phyloP scores from a whole-genome alignment of 139 green algal species.

The Zygnema cylindricum region DNA sequence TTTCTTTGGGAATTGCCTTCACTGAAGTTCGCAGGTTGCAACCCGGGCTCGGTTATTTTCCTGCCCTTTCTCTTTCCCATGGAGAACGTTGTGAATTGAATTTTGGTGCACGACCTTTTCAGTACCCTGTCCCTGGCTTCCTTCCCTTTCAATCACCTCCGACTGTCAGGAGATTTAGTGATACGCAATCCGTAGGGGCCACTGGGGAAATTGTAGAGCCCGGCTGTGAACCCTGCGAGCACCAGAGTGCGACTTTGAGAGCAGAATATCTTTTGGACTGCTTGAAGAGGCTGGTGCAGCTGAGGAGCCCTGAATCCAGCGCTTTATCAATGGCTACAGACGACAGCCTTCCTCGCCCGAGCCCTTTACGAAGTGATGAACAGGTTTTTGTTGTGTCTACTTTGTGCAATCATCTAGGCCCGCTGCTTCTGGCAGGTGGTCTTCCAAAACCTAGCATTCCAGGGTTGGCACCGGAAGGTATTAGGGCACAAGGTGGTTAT shows the following conservation, averaged over 20 bases:
- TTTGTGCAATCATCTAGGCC: slow-evolving; percentile 45
- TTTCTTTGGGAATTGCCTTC: slow-evolving; percentile 81
- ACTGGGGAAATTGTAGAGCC: background rate
- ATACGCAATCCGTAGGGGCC: background rate
- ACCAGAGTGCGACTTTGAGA: slow-evolving; percentile 22
- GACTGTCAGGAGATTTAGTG: background rate
- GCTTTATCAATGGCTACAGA: slow-evolving; percentile 4
- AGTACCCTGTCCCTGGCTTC: slow-evolving; percentile 78
- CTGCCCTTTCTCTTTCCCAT: slow-evolving; percentile 80
- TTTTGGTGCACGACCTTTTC: slow-evolving; percentile 79
- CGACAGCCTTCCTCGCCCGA: background rate
- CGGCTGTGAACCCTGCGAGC: background rate
- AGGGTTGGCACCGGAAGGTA: background rate
- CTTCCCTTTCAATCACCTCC: slow-evolving; percentile 73
- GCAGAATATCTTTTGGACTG: slow-evolving; percentile 70
- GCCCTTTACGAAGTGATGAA: slow-evolving; percentile 56
- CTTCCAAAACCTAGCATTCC: slow-evolving; percentile 26
- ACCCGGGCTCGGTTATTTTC: slow-evolving; percentile 80
- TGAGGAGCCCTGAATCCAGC: background rate
- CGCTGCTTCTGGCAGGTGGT: slow-evolving; percentile 33
- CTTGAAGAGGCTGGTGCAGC: slow-evolving; percentile 68
- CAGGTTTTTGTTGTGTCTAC: slow-evolving; percentile 59
- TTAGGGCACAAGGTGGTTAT: slow-evolving; percentile 29
- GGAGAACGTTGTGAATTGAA: slow-evolving; percentile 82
- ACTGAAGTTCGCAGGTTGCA: slow-evolving; percentile 64